A percentile compares a stretch with the other conserved stretches of the same genome.
Evolutionary conservation across 2,329 filamentous ascomycete genomes (phyloP).

Genomic region (Colletotrichum sp.): DNA sequence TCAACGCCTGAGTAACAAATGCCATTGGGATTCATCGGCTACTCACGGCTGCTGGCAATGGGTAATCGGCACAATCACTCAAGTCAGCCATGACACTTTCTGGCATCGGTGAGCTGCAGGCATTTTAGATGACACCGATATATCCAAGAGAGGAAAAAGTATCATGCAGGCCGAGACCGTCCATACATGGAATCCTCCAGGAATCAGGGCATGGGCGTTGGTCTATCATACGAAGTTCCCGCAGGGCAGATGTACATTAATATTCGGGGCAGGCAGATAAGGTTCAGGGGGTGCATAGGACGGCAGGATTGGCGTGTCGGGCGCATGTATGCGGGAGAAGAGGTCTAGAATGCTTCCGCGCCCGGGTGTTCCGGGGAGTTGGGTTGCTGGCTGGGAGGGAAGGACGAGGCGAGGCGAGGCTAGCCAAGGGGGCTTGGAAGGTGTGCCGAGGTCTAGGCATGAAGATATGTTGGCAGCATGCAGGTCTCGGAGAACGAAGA

Average conservation of each 20-base stretch:
- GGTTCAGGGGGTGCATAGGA: not conserved
- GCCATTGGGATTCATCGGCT: not conserved
- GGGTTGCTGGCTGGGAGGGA: not conserved
- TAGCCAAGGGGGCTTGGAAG: not conserved
- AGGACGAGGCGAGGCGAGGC: not conserved
- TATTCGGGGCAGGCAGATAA: not conserved
- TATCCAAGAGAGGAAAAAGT: not conserved
- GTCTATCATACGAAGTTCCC: not conserved
- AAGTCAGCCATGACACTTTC: not conserved
- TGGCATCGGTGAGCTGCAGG: not conserved
- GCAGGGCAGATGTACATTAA: not conserved
- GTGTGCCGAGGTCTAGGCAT: not conserved
- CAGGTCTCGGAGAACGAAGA: not conserved
- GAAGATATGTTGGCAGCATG: not conserved
- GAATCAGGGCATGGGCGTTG: not conserved
- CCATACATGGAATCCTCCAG: not conserved
- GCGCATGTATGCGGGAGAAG: not conserved
- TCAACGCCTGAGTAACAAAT: not conserved
- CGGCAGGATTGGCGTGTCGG: not conserved
- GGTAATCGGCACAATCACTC: not conserved
- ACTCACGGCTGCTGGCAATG: not conserved
- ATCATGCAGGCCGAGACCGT: not conserved
- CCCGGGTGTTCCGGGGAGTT: not conserved
- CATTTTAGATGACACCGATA: not conserved
- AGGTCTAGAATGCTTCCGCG: not conserved